A percentile compares a stretch with the other conserved stretches of the same genome.
phyloP scores from a whole-genome alignment of 345 rosid species.

The Bruguiera sexangula region DNA sequence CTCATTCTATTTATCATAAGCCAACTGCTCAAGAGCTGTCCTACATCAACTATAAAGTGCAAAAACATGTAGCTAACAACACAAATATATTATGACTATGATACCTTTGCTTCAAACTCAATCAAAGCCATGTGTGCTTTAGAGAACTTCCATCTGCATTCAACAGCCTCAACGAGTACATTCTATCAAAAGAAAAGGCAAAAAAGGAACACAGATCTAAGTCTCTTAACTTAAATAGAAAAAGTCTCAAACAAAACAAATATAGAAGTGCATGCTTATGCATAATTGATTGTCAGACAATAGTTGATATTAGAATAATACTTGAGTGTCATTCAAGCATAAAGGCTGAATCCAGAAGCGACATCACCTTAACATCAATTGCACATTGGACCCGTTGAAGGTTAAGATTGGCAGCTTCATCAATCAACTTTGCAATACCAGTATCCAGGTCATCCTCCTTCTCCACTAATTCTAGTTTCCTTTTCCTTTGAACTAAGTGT shows the following conservation, averaged over 20 bases:
- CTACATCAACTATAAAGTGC: neutral
- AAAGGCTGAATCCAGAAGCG: slow-evolving; percentile 5
- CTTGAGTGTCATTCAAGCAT: neutral
- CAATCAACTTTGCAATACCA: slow-evolving; percentile 51
- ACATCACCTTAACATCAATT: slow-evolving; percentile 52
- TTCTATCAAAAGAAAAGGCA: slow-evolving; percentile 34
- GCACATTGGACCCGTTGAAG: slow-evolving; percentile 47
- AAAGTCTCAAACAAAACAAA: neutral
- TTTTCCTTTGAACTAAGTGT: slow-evolving; percentile 59
- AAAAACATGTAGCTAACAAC: neutral
- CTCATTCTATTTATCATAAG: no score
- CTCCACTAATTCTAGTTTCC: slow-evolving; percentile 54
- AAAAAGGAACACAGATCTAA: neutral
- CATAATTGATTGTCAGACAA: neutral
- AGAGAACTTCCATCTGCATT: slow-evolving; percentile 52
- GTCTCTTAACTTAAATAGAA: neutral
- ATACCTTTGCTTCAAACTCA: slow-evolving; percentile 81
- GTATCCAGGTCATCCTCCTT: slow-evolving; percentile 63
- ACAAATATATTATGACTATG: neutral
- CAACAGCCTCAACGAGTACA: slow-evolving; percentile 57
- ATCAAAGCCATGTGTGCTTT: slow-evolving; percentile 64
- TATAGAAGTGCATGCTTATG: neutral
- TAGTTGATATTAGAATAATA: neutral
- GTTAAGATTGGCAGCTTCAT: slow-evolving; percentile 54
- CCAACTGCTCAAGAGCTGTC: no score